A percentile compares a stretch with the other conserved stretches of the same genome.
Evolutionary conservation across 495 filamentous ascomycete genomes (phyloP).

Genomic region (Sporormia fimetaria): DNA sequence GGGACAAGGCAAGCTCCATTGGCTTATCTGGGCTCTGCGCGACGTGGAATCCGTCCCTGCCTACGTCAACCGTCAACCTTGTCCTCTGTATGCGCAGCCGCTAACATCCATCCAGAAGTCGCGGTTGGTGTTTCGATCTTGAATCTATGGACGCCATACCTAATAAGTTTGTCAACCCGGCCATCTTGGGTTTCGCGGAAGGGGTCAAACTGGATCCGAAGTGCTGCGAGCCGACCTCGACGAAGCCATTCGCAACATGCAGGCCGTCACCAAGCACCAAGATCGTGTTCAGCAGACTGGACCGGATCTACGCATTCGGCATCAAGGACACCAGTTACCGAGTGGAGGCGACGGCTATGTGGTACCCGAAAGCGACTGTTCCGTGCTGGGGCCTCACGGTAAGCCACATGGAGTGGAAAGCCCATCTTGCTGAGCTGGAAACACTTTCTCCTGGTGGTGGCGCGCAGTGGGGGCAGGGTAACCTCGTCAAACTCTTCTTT

Average conservation of each 20-base stretch:
- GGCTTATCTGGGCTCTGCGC: too few relatives aligned
- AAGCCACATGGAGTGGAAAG: slow-evolving; percentile 16
- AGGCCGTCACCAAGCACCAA: background rate
- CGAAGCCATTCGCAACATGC: background rate
- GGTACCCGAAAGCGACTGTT: slow-evolving; percentile 5
- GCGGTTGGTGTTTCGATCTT: slow-evolving; percentile 17
- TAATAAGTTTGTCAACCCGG: slow-evolving; percentile 1
- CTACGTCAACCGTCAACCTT: too few relatives aligned
- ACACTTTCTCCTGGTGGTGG: slow-evolving; percentile 4
- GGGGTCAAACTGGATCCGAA: slow-evolving; percentile 2
- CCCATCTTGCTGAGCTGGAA: slow-evolving; percentile 10
- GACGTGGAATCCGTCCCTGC: too few relatives aligned
- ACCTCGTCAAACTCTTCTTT: slow-evolving; percentile 14
- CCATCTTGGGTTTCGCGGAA: slow-evolving; percentile 9
- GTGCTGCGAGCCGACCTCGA: background rate
- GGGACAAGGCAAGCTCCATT: too few relatives aligned
- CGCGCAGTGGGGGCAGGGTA: background rate
- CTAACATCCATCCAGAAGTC: background rate
- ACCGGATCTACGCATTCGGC: slow-evolving; percentile 12
- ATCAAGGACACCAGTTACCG: slow-evolving; percentile 9
- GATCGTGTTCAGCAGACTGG: slow-evolving; percentile 1
- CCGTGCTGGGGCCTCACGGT: slow-evolving; percentile 17
- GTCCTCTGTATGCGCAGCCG: too few relatives aligned
- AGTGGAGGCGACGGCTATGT: slow-evolving; percentile 8
- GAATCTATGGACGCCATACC: slow-evolving; percentile 2